These are phyloP conservation scores for Vaccinium corymbosum DNA, from an alignment of 148 eudicot genomes.

Conservation along the genomic window DNA sequence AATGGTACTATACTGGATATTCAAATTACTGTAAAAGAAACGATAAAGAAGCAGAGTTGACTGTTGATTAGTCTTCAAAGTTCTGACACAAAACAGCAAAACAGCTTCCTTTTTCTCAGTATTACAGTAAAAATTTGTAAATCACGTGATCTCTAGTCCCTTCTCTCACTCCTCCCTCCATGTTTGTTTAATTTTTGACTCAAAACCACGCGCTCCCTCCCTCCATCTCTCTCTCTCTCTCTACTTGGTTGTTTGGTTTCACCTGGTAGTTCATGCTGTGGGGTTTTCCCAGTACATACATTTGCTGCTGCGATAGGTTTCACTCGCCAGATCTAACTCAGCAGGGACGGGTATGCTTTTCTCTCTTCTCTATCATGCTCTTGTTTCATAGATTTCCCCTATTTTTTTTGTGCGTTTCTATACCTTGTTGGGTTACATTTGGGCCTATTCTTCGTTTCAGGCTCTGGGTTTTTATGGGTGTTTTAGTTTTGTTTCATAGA, in stretches of 20 bases:
- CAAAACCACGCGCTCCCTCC: neutral
- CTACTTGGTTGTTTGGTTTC: neutral
- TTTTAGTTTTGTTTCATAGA: neutral
- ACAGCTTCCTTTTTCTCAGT: neutral
- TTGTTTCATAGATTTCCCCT: neutral
- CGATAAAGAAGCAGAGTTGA: neutral
- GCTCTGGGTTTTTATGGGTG: neutral
- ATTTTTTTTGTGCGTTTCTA: neutral
- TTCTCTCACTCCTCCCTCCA: neutral
- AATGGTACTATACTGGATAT: no score
- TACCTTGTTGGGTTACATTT: neutral
- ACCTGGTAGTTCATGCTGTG: neutral
- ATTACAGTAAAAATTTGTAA: neutral
- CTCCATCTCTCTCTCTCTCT: neutral
- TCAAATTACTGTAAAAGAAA: neutral
- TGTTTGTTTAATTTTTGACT: neutral
- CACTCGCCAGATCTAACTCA: slow-evolving; percentile 16
- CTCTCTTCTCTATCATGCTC: neutral
- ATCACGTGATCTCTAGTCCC: slow-evolving; percentile 15
- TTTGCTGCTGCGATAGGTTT: neutral
- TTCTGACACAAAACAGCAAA: slow-evolving; percentile 6
- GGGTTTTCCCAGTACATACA: neutral
- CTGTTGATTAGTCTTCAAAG: neutral
- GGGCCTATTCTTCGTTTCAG: neutral
- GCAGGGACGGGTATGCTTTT: neutral